Conservation (phyloP, 129 eudicot species). For the Ambrosia artemisiifolia region DNA sequence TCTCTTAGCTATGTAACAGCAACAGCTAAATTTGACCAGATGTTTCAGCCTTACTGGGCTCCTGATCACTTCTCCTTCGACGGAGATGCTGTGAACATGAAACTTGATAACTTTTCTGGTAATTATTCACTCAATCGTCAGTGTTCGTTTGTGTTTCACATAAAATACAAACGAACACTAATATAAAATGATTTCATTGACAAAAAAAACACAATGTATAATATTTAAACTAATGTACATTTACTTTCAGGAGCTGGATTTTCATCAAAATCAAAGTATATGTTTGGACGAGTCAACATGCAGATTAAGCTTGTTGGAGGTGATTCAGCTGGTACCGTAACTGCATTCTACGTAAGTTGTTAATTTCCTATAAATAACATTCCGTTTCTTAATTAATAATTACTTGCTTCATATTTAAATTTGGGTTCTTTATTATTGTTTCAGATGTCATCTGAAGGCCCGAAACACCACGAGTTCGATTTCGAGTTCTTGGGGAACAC, state of each 20-base stretch:
- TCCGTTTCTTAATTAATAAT: neutral
- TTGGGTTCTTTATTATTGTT: neutral
- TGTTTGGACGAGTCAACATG: constrained; percentile 82
- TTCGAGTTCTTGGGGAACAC: constrained; percentile 91
- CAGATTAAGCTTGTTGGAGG: constrained; percentile 88
- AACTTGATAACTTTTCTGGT: constrained; percentile 87
- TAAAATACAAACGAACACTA: too few relatives aligned
- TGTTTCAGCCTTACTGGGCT: constrained; percentile 86
- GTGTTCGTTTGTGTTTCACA: too few relatives aligned
- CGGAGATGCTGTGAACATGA: constrained; percentile 78
- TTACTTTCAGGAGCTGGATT: constrained; percentile 79
- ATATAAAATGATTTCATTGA: too few relatives aligned
- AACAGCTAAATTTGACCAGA: constrained; percentile 58
- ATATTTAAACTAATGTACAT: too few relatives aligned
- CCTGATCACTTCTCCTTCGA: constrained; percentile 61
- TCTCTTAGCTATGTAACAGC: constrained; percentile 9
- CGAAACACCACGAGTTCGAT: constrained; percentile 87
- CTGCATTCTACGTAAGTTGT: constrained; percentile 77
- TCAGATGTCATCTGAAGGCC: constrained; percentile 96
- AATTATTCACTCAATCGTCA: neutral
- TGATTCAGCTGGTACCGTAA: constrained; percentile 96
- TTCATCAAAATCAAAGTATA: constrained; percentile 70
- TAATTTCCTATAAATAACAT: neutral
- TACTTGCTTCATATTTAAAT: neutral
- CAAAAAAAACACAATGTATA: too few relatives aligned